These are phyloP conservation scores for Fomes fomentarius DNA, from an alignment of 1,284 basidiomycete genomes.

Conservation along the genomic window DNA sequence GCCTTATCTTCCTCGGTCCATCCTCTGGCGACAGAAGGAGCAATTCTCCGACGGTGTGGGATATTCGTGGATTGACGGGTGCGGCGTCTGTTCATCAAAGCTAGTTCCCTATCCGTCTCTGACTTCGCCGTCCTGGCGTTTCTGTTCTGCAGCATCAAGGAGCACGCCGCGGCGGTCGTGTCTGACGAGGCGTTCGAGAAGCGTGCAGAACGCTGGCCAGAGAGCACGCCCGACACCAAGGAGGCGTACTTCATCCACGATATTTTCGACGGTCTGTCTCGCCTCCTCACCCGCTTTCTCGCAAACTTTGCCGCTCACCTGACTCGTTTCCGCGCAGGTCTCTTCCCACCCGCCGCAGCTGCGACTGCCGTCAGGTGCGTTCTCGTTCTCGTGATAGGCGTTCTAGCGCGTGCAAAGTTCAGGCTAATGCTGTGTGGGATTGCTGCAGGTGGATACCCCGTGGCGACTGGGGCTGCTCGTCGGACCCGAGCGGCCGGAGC, in stretches of 20 bases:
- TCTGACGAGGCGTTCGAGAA: slow-evolving; percentile 85
- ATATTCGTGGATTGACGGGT: slow-evolving; percentile 99
- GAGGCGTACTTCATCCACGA: slow-evolving; percentile 97
- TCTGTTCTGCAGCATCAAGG: slow-evolving; percentile 74
- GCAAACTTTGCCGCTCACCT: slow-evolving; percentile 13
- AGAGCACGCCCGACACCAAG: slow-evolving; percentile 93
- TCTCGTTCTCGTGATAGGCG: slow-evolving; percentile 17
- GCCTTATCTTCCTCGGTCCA: slow-evolving; percentile 93
- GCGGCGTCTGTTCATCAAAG: slow-evolving; percentile 24
- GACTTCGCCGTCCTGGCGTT: too few relatives aligned
- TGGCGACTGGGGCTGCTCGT: slow-evolving; percentile 94
- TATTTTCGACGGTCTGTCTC: slow-evolving; percentile 79
- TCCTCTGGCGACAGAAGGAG: slow-evolving; percentile 99
- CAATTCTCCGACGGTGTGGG: slow-evolving; percentile 99
- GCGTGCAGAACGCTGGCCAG: slow-evolving; percentile 77
- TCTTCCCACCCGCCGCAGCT: slow-evolving; percentile 89
- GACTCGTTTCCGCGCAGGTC: slow-evolving; percentile 41
- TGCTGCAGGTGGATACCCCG: slow-evolving; percentile 84
- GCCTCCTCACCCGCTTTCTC: slow-evolving; percentile 2
- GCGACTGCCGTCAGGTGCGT: slow-evolving; percentile 88
- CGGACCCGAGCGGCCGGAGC: slow-evolving; percentile 94
- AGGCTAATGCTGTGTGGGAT: background rate
- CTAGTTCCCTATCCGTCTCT: background rate
- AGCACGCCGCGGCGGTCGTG: slow-evolving; percentile 76
- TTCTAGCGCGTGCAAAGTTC: background rate